Base-by-base conservation (phyloP, 495 filamentous ascomycete species). In the Tuber microsphaerosporum region DNA sequence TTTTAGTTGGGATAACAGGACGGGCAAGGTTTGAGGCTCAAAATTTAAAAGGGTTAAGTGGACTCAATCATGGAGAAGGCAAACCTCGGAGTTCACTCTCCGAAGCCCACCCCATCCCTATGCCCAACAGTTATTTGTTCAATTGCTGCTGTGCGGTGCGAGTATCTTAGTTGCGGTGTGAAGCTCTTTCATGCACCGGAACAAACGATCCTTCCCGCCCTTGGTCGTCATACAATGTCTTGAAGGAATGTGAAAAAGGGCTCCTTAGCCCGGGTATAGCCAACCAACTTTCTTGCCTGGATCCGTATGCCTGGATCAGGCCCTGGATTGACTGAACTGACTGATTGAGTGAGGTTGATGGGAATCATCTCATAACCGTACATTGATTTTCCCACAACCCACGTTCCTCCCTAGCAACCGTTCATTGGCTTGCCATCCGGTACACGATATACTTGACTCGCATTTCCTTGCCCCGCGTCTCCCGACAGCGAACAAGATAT, bases 371-470 rank as follows among this genome's bases (percentile, higher is more conserved):
- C 56, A 65, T 34, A 65, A 65, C 56, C 56, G n/a, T 34, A 65
- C 14, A 34, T 65, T 65, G 56, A 34, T 65, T 65, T 65, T 65
- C 26, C 56, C 56, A 65, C 56, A 34, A 65, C 73, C 72, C 77
- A 79, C 77, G 77, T 79, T 79, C 78, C 70, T 71, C 45, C 73
- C 78, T 79, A 75, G 72, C 68, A 73, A 79, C 75, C 76, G 70
- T 51, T 79, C 77, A 79, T 79, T 79, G 77, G 77, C 77, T 71
- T 77, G 75, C 22, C 41, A 51, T 31, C 61, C 46, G 37, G 43
- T 79, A 78, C 75, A 79, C 76, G 77, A 79, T 78, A 79, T 45
- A 73, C 74, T 45, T 46, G 61, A 74, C 65, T 71, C 69, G 69
- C 76, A 74, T 74, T 48, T 75, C 41, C 68, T 71, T 78, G 65